Evolutionary conservation across 1,284 basidiomycete genomes (phyloP).

Genomic region (Flammula alnicola): DNA sequence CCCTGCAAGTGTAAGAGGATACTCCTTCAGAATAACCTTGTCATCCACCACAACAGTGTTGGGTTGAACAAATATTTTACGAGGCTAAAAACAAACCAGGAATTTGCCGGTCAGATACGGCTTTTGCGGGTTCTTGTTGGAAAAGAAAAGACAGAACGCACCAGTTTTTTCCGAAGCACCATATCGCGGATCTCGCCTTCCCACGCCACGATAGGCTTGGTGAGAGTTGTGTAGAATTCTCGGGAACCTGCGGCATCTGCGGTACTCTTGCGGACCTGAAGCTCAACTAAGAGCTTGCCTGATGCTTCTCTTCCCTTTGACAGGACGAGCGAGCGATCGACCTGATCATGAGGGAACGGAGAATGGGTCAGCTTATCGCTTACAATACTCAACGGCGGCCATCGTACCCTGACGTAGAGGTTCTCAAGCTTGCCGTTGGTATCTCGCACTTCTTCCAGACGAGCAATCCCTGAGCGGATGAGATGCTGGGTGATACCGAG

Average conservation of each 20-base stretch:
- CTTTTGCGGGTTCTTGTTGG: not conserved
- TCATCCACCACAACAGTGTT: constrained; percentile 71
- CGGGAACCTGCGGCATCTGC: constrained; percentile 80
- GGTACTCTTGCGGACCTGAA: constrained; percentile 83
- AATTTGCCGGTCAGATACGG: too few relatives aligned
- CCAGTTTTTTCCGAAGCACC: constrained; percentile 80
- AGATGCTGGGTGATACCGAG: constrained; percentile 83
- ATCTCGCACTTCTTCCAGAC: constrained; percentile 68
- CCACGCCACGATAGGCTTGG: constrained; percentile 74
- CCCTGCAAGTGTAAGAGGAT: constrained; percentile 71
- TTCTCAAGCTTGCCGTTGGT: constrained; percentile 64
- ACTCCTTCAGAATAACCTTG: constrained; percentile 77
- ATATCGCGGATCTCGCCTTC: constrained; percentile 75
- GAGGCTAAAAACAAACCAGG: constrained; percentile 59
- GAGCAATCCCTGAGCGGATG: constrained; percentile 71
- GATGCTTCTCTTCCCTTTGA: constrained; percentile 64
- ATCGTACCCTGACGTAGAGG: constrained; percentile 65
- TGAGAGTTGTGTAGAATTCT: constrained; percentile 75
- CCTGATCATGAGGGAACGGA: constrained; percentile 44
- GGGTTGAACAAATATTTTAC: constrained; percentile 83
- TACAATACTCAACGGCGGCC: not conserved
- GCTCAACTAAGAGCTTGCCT: constrained; percentile 74
- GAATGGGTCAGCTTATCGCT: not conserved
- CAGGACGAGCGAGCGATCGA: constrained; percentile 73
- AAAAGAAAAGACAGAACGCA: constrained; percentile 35